A percentile compares a stretch with the other conserved stretches of the same genome.
Evolutionary conservation across 1,284 basidiomycete genomes (phyloP).

Genomic region (Ceratobasidium sp.): DNA sequence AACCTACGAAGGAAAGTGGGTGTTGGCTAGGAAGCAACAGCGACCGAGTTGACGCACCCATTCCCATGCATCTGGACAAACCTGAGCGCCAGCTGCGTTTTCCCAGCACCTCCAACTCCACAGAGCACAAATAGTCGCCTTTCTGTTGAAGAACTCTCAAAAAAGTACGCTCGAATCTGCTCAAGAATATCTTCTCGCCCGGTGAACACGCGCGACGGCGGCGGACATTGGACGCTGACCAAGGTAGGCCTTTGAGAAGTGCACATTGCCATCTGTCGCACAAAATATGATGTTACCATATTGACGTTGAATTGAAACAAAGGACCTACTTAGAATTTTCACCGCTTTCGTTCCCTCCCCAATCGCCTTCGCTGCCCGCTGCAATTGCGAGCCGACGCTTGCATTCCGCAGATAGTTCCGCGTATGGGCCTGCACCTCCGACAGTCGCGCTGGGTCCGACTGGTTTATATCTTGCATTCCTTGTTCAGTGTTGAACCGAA

Average conservation of each 20-base stretch:
- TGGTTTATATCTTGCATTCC: neutral
- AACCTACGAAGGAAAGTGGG: too few species aligned
- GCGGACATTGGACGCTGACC: neutral
- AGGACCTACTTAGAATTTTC: neutral
- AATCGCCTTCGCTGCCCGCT: neutral
- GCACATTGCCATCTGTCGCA: too few species aligned
- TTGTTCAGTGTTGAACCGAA: neutral
- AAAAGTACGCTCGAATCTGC: neutral
- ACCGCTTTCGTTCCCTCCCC: neutral
- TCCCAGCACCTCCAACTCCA: conserved; percentile 32
- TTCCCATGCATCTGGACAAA: neutral
- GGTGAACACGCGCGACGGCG: neutral
- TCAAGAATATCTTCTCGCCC: neutral
- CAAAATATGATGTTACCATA: too few species aligned
- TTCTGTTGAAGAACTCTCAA: too few species aligned
- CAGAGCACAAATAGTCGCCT: conserved; percentile 8
- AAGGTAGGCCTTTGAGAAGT: neutral
- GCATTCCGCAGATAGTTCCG: neutral
- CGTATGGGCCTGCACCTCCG: neutral
- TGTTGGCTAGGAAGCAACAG: too few species aligned
- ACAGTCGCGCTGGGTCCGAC: neutral
- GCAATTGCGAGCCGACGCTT: neutral
- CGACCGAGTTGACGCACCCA: neutral
- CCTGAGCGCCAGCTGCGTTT: conserved; percentile 27
- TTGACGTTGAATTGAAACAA: neutral